phyloP scores from a whole-genome alignment of 2,329 filamentous ascomycete species.

The Aspergillus amoenus region DNA sequence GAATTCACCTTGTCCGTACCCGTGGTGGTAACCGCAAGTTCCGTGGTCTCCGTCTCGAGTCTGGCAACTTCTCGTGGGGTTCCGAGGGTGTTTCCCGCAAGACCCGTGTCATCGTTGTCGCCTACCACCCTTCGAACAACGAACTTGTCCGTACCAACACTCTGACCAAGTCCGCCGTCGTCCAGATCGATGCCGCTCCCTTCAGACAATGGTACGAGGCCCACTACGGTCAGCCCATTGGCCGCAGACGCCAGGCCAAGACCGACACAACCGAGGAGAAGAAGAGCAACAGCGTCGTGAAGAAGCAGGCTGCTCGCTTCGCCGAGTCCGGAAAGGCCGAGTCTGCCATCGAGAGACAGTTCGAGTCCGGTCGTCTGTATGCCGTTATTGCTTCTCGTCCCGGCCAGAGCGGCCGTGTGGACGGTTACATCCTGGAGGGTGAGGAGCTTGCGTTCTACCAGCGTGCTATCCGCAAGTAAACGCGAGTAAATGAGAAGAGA shows the following conservation, averaged over 20 bases:
- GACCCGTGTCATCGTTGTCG: slow-evolving; percentile 97
- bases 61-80: slow-evolving; percentile 99
- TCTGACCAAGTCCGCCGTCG: slow-evolving; percentile 96
- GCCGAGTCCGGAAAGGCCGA: slow-evolving; percentile 90
- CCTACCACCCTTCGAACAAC: slow-evolving; percentile 99
- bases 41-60: slow-evolving; percentile 97
- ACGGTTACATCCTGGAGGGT: slow-evolving; percentile 98
- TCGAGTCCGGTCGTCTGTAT: slow-evolving; percentile 97
- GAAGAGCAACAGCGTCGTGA: slow-evolving; percentile 94
- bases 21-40: slow-evolving; percentile 99
- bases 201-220: slow-evolving; percentile 99
- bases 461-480: slow-evolving; percentile 98
- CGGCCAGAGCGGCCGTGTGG: slow-evolving; percentile 92
- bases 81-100: slow-evolving; percentile 98
- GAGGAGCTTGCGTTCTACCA: slow-evolving; percentile 99
- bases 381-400: slow-evolving; percentile 90
- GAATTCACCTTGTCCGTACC: slow-evolving; percentile 94
- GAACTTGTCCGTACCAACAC: slow-evolving; percentile 99
- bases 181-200: slow-evolving; percentile 97
- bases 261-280: slow-evolving; percentile 62
- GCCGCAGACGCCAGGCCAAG: slow-evolving; percentile 89
- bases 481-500: slow-evolving; percentile 16
- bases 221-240: slow-evolving; percentile 90
- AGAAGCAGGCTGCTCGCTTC: slow-evolving; percentile 91
- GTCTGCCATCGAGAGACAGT: slow-evolving; percentile 89